phyloP scores from a whole-genome alignment of 2,329 filamentous ascomycete species.

The Fusarium nematophilum region DNA sequence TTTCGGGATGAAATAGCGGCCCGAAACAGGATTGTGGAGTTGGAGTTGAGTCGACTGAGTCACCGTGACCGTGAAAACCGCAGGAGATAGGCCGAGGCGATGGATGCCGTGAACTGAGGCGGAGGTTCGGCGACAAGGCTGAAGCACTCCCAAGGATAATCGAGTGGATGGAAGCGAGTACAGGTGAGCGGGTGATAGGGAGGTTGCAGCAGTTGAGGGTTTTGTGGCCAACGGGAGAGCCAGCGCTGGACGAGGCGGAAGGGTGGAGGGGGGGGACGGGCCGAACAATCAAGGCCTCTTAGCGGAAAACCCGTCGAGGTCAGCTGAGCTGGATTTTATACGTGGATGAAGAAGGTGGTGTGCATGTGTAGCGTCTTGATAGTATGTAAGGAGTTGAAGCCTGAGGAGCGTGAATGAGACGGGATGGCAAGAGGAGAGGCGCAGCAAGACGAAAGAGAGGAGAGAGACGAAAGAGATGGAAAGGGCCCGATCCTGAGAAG shows the following conservation, averaged over 20 bases:
- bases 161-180: constrained; percentile 12
- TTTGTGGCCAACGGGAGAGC: constrained; percentile 22
- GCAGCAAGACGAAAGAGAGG: constrained; percentile 1
- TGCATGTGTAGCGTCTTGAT: constrained; percentile 24
- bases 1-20: constrained; percentile 5
- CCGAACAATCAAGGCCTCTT: constrained; percentile 15
- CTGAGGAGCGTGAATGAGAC: constrained; percentile 22
- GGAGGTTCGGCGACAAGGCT: constrained; percentile 16
- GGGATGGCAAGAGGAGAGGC: constrained; percentile 3
- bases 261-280: constrained; percentile 2
- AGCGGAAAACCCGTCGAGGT: constrained; percentile 27
- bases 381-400: constrained; percentile 22
- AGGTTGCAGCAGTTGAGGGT: constrained; percentile 22
- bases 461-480: constrained; percentile 8
- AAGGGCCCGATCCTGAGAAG: constrained; percentile 8
- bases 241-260: constrained; percentile 24
- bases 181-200: constrained; percentile 7
- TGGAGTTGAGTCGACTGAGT: constrained; percentile 20
- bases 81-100: background rate
- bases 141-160: constrained; percentile 6
- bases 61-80: constrained; percentile 19
- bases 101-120: constrained; percentile 15
- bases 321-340: constrained; percentile 28
- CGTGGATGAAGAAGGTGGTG: constrained; percentile 1
- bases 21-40: constrained; percentile 18